A percentile compares a stretch with the other conserved stretches of the same genome.
phyloP scores from a whole-genome alignment of 208 protist genomes.

The Wallacemonas sp. region DNA sequence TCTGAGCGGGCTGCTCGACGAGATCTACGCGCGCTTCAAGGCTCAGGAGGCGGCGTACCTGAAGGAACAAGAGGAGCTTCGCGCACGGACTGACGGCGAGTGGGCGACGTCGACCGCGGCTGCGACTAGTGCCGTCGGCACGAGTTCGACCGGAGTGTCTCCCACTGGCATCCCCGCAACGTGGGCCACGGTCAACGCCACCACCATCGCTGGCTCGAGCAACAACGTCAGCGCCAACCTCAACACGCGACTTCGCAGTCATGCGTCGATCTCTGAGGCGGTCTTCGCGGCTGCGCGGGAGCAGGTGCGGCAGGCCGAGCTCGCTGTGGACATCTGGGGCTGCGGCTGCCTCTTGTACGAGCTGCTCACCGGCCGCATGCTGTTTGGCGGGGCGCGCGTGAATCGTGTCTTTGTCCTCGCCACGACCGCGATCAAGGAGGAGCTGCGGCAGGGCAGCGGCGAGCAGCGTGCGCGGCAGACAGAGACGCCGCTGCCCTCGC shows the following conservation, averaged over 20 bases:
- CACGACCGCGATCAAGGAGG: constrained; percentile 16
- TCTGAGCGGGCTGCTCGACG: constrained; percentile 33
- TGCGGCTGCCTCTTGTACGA: constrained; percentile 87
- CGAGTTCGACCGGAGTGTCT: no score
- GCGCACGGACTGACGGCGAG: neutral
- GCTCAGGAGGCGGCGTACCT: neutral
- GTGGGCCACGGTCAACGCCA: neutral
- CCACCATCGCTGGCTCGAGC: neutral
- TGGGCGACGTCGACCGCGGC: neutral
- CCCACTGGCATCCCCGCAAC: neutral
- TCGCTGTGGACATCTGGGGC: constrained; percentile 81
- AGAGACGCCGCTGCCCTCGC: neutral
- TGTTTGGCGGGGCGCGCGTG: constrained; percentile 73
- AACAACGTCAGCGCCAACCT: no score
- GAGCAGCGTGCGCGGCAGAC: neutral
- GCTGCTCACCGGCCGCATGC: constrained; percentile 76
- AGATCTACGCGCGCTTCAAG: constrained; percentile 8
- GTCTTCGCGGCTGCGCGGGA: constrained; percentile 26
- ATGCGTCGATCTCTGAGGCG: constrained; percentile 5
- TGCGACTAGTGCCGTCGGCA: neutral
- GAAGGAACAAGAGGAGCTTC: neutral
- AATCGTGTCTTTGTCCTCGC: constrained; percentile 58
- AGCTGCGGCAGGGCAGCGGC: neutral
- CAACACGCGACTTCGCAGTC: neutral
- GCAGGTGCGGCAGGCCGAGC: constrained; percentile 43